Evolutionary conservation across 495 filamentous ascomycete genomes (phyloP).

Genomic region (Penicilliopsis zonata): DNA sequence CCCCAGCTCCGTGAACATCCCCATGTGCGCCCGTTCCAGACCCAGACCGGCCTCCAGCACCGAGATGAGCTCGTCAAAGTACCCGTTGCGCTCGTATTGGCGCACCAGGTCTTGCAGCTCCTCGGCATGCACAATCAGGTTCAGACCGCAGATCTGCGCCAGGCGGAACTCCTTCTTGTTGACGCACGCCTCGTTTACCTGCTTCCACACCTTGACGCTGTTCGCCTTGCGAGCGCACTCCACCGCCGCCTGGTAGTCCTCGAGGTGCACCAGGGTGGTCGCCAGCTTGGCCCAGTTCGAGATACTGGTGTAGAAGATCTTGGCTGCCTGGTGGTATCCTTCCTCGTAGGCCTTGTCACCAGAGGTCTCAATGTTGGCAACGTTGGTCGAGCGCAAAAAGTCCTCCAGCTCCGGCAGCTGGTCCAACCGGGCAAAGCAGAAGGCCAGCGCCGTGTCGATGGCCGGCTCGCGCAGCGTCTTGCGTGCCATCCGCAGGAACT

Average conservation of each 20-base stretch:
- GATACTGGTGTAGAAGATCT: slow-evolving; percentile 97
- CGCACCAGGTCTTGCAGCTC: slow-evolving; percentile 87
- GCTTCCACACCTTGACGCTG: slow-evolving; percentile 99
- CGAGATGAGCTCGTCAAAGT: slow-evolving; percentile 94
- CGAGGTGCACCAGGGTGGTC: slow-evolving; percentile 89
- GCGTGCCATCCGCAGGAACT: slow-evolving; percentile 92
- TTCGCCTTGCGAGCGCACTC: slow-evolving; percentile 98
- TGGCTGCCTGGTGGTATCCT: slow-evolving; percentile 89
- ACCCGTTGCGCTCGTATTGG: slow-evolving; percentile 94
- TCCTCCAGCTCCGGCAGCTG: slow-evolving; percentile 91
- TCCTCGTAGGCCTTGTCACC: slow-evolving; percentile 97
- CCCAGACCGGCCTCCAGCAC: slow-evolving; percentile 93
- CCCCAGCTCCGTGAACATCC: slow-evolving; percentile 95
- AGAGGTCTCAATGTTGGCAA: slow-evolving; percentile 87
- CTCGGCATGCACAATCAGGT: slow-evolving; percentile 96
- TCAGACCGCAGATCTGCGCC: slow-evolving; percentile 97
- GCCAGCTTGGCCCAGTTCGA: slow-evolving; percentile 99
- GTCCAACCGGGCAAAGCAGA: slow-evolving; percentile 84
- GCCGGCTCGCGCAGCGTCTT: slow-evolving; percentile 90
- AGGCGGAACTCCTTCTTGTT: slow-evolving; percentile 98
- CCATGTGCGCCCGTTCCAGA: slow-evolving; percentile 81
- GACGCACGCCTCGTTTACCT: slow-evolving; percentile 95
- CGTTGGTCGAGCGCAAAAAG: slow-evolving; percentile 88
- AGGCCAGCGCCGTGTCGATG: slow-evolving; percentile 88
- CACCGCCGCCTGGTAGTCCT: slow-evolving; percentile 95